These are phyloP conservation scores for Delonix regia DNA, from an alignment of 306 rosid genomes.

Conservation along the genomic window DNA sequence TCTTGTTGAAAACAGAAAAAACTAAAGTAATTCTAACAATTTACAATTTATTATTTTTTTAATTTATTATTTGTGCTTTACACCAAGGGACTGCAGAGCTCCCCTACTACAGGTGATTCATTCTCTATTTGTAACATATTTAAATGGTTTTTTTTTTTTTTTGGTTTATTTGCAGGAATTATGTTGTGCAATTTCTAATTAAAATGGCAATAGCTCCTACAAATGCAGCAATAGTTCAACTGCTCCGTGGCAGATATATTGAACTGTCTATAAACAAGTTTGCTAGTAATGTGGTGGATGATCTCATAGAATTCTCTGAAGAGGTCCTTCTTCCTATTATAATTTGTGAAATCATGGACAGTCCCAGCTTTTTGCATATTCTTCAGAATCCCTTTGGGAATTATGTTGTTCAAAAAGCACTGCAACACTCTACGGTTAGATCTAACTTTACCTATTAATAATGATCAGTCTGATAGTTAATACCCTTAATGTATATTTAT, in stretches of 20 bases:
- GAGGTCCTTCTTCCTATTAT: neutral
- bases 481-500: neutral
- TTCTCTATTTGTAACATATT: neutral
- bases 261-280: conserved; percentile 43
- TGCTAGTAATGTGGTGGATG: conserved; percentile 59
- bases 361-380: conserved; percentile 29
- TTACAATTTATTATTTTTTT: no score
- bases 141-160: neutral
- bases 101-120: no score
- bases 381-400: conserved; percentile 47
- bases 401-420: conserved; percentile 54
- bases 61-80: no score
- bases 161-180: conserved; percentile 41
- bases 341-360: conserved; percentile 32
- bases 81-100: no score
- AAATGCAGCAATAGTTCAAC: neutral
- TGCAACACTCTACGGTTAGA: conserved; percentile 39
- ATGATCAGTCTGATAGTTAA: no score
- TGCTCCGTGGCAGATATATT: conserved; percentile 25
- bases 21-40: no score
- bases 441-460: neutral
- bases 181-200: conserved; percentile 47
- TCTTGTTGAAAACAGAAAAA: no score
- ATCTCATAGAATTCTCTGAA: conserved; percentile 6
- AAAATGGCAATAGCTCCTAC: neutral